Percentiles rank a stretch among this genome's conserved stretches.
phyloP scores from a whole-genome alignment of 1,139 yeast genomes.

The Pichia sp. region DNA sequence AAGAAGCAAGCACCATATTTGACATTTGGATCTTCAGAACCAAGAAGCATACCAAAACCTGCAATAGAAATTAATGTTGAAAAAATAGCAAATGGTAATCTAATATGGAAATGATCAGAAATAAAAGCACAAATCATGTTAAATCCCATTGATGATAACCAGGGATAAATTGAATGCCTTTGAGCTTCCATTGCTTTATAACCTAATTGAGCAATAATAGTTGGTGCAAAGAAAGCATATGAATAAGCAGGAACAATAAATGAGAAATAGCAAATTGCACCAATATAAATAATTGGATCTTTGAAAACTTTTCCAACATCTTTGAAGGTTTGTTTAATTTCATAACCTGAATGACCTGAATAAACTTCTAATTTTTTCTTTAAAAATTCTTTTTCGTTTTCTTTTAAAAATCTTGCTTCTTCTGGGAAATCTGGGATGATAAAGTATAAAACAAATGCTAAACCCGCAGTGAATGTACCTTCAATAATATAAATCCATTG shows the following conservation, averaged over 20 bases:
- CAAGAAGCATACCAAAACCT: conserved; percentile 52
- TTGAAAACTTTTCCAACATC: conserved; percentile 42
- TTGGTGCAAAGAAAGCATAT: conserved; percentile 64
- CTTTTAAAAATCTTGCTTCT: conserved; percentile 45
- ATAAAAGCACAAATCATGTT: conserved; percentile 41
- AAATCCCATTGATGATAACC: conserved; percentile 58
- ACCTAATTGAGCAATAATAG: conserved; percentile 52
- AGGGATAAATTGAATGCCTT: conserved; percentile 65
- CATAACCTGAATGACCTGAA: conserved; percentile 51
- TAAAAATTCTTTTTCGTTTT: conserved; percentile 42
- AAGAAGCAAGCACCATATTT: conserved; percentile 72
- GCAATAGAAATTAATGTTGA: conserved; percentile 40
- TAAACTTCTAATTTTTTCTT: conserved; percentile 49
- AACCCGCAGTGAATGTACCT: conserved; percentile 61
- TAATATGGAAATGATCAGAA: conserved; percentile 43
- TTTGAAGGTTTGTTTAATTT: conserved; percentile 37
- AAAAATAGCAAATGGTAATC: conserved; percentile 44
- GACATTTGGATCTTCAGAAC: conserved; percentile 30
- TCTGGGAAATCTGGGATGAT: conserved; percentile 70
- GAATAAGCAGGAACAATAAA: conserved; percentile 63
- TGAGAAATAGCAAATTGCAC: conserved; percentile 57
- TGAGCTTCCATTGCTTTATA: conserved; percentile 59
- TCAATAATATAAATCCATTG: conserved; percentile 70
- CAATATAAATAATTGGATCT: conserved; percentile 48
- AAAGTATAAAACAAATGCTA: conserved; percentile 57